Evolutionary conservation across 495 filamentous ascomycete genomes (phyloP), one percentile per base, ranked within the genome.

Genomic region (Hypoxylon lenormandii): DNA sequence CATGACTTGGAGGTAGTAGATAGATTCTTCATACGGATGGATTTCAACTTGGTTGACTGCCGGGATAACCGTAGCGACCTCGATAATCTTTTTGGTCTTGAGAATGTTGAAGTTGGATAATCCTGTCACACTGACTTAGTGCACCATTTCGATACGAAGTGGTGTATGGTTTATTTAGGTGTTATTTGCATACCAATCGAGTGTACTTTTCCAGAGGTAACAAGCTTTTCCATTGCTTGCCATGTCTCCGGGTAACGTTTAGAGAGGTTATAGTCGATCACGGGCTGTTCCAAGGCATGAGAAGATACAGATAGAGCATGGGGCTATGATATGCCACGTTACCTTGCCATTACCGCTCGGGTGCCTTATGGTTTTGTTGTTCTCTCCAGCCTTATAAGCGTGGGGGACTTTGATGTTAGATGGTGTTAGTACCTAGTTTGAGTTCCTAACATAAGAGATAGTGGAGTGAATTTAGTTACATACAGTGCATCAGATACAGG

Each of bases 1-100:
- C 36, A 8, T n/a, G 28, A 13, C 6, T 6, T 43, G 11, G 10
- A 2, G 8, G 1, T 21, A 56, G 18, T 28, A n/a, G n/a, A n/a
- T n/a, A n/a, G 26, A 28, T 28, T 3, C 26, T 28, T 28, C 67
- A 33, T 73, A 81, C 37, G 79, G 79, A 33, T 80, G 74, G 4
- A 81, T 52, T 53, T 83, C 79, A 21, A 81, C 70, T 50, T 83
- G 80, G 60, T 81, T 82, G 11, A 77, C 57, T 3, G 69, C 67
- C 3, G 80, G 77, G n/a, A 70, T 64, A 37, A 81, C 72, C 10
- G 48, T 70, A 15, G 75, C 70, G 3, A 70, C 60, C 11, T 69
- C 64, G 19, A 81, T 59, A 16, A 81, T 68, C 12, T 65, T 46
- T 23, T 68, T 65, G 2, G 78, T 75, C 19, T 81, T 76, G 3